phyloP scores from a whole-genome alignment of 148 eudicot species.

The Euryodendron excelsum region DNA sequence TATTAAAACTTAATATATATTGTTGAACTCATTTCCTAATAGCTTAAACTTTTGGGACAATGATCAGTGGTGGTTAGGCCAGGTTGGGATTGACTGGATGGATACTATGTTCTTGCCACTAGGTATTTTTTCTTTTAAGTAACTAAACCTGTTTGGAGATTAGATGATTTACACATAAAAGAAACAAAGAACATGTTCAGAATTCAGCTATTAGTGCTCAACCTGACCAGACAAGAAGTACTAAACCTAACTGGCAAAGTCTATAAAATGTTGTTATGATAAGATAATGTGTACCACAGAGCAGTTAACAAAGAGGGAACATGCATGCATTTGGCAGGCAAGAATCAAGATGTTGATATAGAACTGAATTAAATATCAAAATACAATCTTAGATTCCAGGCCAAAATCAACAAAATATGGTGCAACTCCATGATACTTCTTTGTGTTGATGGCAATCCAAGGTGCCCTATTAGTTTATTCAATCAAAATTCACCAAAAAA shows the following conservation, averaged over 20 bases:
- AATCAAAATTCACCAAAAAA: too few relatives aligned
- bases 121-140: not conserved
- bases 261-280: not conserved
- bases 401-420: too few relatives aligned
- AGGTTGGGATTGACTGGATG: not conserved
- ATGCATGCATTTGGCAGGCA: constrained; percentile 3
- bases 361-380: not conserved
- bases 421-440: too few relatives aligned
- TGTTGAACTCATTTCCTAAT: too few relatives aligned
- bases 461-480: not conserved
- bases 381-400: not conserved
- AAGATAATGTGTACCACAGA: not conserved
- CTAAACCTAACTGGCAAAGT: too few relatives aligned
- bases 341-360: not conserved
- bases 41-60: too few relatives aligned
- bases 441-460: too few relatives aligned
- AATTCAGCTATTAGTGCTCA: not conserved
- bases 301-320: not conserved
- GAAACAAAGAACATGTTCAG: not conserved
- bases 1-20: too few relatives aligned
- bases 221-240: not conserved
- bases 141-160: not conserved
- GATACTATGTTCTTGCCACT: not conserved
- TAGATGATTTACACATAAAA: too few relatives aligned
- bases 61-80: too few relatives aligned